phyloP scores from a whole-genome alignment of 1,284 basidiomycete genomes.

The Salmacisia buchloeana region DNA sequence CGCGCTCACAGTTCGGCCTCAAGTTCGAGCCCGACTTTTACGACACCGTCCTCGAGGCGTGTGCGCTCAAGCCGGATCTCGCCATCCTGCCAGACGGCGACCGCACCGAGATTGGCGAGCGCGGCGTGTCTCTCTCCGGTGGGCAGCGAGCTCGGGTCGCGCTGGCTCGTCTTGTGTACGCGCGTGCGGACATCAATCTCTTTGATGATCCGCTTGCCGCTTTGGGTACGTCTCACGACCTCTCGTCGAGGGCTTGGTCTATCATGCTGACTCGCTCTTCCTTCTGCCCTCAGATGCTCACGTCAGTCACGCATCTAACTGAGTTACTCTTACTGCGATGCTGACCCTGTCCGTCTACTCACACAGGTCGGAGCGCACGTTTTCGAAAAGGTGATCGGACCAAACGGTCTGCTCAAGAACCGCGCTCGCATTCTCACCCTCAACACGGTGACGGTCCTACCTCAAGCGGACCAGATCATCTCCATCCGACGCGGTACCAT shows the following conservation, averaged over 20 bases:
- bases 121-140: constrained; percentile 60
- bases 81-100: constrained; percentile 68
- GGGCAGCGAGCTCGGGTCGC: constrained; percentile 72
- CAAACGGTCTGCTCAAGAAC: constrained; percentile 68
- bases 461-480: constrained; percentile 71
- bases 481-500: constrained; percentile 79
- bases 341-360: constrained; percentile 21
- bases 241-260: no score
- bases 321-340: not conserved
- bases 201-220: constrained; percentile 59
- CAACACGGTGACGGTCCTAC: constrained; percentile 78
- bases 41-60: constrained; percentile 59
- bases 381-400: constrained; percentile 81
- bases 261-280: not conserved
- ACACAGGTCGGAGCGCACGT: constrained; percentile 41
- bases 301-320: constrained; percentile 58
- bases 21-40: constrained; percentile 67
- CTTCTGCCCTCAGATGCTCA: constrained; percentile 58
- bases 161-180: constrained; percentile 51
- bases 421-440: constrained; percentile 86
- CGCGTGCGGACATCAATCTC: constrained; percentile 62
- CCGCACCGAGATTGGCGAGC: constrained; percentile 72
- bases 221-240: constrained; percentile 55
- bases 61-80: constrained; percentile 76
- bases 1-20: constrained; percentile 71